These are phyloP conservation scores for Mucor velutinosus DNA, from an alignment of 371 early-diverging fungal genomes.

Conservation along the genomic window DNA sequence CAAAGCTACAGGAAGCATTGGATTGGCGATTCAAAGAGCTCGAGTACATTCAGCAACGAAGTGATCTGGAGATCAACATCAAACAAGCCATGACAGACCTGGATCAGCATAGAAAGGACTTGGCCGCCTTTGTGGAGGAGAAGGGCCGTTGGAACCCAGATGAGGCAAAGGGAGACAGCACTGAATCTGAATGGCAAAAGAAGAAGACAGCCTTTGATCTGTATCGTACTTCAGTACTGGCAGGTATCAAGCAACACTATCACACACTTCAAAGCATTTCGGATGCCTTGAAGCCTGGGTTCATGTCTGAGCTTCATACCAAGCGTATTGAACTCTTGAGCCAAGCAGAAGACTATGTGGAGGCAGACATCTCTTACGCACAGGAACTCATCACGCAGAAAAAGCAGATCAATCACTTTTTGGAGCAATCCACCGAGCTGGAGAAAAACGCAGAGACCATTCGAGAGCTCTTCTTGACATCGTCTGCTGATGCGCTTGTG, in stretches of 20 bases:
- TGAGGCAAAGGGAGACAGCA: background rate
- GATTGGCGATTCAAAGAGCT: conserved; percentile 24
- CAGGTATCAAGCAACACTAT: conserved; percentile 14
- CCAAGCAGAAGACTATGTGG: conserved; percentile 18
- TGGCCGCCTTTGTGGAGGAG: conserved; percentile 14
- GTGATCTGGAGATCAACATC: conserved; percentile 15
- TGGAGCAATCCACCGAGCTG: conserved; percentile 20
- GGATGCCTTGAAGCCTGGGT: conserved; percentile 18
- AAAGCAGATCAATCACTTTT: conserved; percentile 22
- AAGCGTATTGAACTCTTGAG: conserved; percentile 27
- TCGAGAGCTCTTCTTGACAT: conserved; percentile 27
- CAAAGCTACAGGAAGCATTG: conserved; percentile 22
- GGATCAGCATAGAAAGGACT: conserved; percentile 8
- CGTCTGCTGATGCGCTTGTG: background rate
- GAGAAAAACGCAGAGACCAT: conserved; percentile 36
- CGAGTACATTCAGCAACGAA: conserved; percentile 20
- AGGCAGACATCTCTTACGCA: conserved; percentile 27
- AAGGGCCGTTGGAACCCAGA: conserved; percentile 23
- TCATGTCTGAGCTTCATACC: conserved; percentile 28
- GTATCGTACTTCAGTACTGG: background rate
- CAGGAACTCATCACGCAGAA: conserved; percentile 25
- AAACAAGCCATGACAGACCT: conserved; percentile 9
- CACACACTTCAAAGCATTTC: conserved; percentile 9
- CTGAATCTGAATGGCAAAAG: background rate
- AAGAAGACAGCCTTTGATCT: conserved; percentile 5